Base-by-base conservation (phyloP, 768 basidiomycete species). In the Lactarius quietus region DNA sequence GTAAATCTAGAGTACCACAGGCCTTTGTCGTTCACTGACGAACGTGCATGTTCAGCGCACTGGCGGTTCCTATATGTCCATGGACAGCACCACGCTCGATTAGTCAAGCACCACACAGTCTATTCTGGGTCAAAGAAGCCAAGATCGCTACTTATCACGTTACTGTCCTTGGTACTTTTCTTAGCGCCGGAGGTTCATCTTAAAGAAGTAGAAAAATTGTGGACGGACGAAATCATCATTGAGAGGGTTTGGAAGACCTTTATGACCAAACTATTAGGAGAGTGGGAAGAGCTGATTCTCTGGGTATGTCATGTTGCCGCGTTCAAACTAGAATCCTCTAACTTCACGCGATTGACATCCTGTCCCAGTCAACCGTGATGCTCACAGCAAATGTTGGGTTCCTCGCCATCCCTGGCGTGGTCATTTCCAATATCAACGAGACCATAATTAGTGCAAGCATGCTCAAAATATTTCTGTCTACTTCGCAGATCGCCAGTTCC, bases 401-500 rank as follows among this genome's bases (percentile, higher is more conserved):
- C 59, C 69, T 77, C 18, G 73, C 76, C 10, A 74, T 77, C 12
- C 73, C 73, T 15, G 70, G 70, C 36, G 72, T 75, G 20, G 17
- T 58, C 54, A 51, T 51, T 51, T 51, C 48, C 14, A 33, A 31
- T n/a, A 20, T 55, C 0, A 31, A 31, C 5, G 10, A 18, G 20
- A 26, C 0, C 23, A n/a, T 51, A n/a, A 1, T 5, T 18, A 7
- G 23, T 14, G 10, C 28, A 55, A 55, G 12, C 29, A 1, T 5
- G 29, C 0, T 43, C 57, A 3, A 41, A 0, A 58, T 38, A 9
- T 56, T 7, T 51, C 0, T 51, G 6, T 51, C 48, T 51, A 10
- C 48, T 2, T 0, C 48, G 1, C 48, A 51, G 68, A 78, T 84
- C 14, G 73, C 78, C 4, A 82, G 83, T 71, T 84, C 83, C 62